These are phyloP conservation scores for Gossypium herbaceum DNA, from an alignment of 345 rosid genomes.

Conservation along the genomic window DNA sequence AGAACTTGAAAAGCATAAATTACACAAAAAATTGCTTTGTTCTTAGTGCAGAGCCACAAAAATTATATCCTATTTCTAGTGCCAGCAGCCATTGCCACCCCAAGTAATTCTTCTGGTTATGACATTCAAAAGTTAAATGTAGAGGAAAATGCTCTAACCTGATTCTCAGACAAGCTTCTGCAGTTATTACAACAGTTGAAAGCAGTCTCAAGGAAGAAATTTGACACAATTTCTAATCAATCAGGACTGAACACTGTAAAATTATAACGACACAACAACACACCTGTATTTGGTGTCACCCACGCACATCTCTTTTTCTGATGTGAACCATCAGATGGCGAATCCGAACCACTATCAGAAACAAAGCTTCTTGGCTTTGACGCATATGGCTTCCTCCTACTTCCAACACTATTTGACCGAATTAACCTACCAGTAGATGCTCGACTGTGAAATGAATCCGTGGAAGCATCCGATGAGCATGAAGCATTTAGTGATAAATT, in stretches of 20 bases:
- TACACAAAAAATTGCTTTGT: not conserved
- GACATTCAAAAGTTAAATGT: not conserved
- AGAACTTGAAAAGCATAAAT: conserved; percentile 5
- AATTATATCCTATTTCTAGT: not conserved
- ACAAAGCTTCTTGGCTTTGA: conserved; percentile 60
- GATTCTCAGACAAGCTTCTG: not conserved
- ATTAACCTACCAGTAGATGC: conserved; percentile 76
- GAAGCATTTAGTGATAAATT: conserved; percentile 76
- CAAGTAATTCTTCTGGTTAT: not conserved
- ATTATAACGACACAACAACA: conserved; percentile 21
- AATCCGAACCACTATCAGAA: conserved; percentile 73
- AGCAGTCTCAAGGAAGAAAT: too few relatives aligned
- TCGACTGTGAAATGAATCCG: conserved; percentile 78
- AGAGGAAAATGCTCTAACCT: not conserved
- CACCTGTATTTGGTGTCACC: conserved; percentile 88
- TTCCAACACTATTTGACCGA: conserved; percentile 53
- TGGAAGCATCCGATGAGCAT: conserved; percentile 91
- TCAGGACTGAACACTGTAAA: not conserved
- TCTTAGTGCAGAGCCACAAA: conserved; percentile 10
- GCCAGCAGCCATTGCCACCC: not conserved
- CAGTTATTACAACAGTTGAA: not conserved
- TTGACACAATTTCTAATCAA: not conserved
- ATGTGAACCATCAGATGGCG: conserved; percentile 48
- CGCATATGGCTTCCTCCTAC: conserved; percentile 50
- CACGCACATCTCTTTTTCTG: conserved; percentile 76